Percentiles rank a stretch among this genome's conserved stretches.
phyloP scores from a whole-genome alignment of 1,139 yeast genomes.

The Blastobotrys persicus region DNA sequence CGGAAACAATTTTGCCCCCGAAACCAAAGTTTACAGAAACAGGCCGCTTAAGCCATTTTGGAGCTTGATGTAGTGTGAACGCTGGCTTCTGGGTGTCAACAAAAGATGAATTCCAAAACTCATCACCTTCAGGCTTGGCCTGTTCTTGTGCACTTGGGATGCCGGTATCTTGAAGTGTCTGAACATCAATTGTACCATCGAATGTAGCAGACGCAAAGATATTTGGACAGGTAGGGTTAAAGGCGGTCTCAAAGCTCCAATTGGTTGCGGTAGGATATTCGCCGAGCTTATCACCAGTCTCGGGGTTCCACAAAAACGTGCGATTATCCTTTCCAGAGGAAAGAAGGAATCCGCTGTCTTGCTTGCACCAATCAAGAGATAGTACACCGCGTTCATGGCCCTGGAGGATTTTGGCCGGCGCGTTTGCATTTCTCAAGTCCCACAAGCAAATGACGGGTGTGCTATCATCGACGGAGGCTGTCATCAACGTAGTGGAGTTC shows the following conservation, averaged over 20 bases:
- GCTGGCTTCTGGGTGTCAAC: conserved; percentile 67
- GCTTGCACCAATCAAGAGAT: conserved; percentile 89
- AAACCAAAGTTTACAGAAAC: conserved; percentile 81
- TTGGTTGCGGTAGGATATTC: conserved; percentile 90
- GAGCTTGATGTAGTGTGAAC: conserved; percentile 73
- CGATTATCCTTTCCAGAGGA: conserved; percentile 92
- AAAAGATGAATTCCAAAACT: conserved; percentile 75
- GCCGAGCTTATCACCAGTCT: conserved; percentile 58
- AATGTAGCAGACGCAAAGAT: conserved; percentile 90
- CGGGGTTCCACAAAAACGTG: conserved; percentile 88
- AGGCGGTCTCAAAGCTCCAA: conserved; percentile 87
- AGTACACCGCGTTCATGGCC: conserved; percentile 90
- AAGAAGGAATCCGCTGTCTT: conserved; percentile 72
- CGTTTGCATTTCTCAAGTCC: conserved; percentile 92
- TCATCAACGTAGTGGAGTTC: conserved; percentile 76
- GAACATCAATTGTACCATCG: conserved; percentile 81
- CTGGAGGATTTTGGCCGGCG: conserved; percentile 70
- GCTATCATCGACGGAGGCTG: conserved; percentile 81
- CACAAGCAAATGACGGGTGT: conserved; percentile 83
- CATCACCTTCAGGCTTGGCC: conserved; percentile 54
- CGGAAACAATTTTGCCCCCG: conserved; percentile 81
- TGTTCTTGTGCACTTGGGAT: conserved; percentile 18
- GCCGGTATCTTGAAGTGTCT: conserved; percentile 78
- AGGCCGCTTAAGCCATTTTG: conserved; percentile 82
- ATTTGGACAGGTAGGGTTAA: conserved; percentile 88